These are phyloP conservation scores for Neckera pumila DNA, from an alignment of 225 moss, liverwort and hornwort species.

Conservation along the genomic window DNA sequence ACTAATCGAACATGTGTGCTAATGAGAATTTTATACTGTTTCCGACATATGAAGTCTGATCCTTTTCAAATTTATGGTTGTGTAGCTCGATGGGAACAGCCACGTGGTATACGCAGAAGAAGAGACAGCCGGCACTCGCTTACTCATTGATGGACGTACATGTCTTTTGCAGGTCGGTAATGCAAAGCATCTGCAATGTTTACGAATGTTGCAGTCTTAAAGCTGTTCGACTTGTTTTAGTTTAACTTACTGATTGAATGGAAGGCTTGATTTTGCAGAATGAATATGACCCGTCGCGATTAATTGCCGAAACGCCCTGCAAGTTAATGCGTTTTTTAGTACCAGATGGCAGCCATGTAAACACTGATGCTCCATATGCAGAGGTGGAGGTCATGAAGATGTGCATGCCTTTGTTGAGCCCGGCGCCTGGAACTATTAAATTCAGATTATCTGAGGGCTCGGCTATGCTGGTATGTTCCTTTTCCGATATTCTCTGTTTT, in stretches of 20 bases:
- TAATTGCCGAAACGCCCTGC: conserved; percentile 92
- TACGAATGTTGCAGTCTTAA: neutral
- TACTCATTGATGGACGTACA: conserved; percentile 88
- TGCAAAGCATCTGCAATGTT: neutral
- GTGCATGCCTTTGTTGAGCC: conserved; percentile 88
- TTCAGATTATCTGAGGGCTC: conserved; percentile 78
- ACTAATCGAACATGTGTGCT: too few species aligned
- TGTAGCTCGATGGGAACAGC: conserved; percentile 86
- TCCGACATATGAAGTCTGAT: neutral
- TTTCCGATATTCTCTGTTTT: neutral
- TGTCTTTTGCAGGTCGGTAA: conserved; percentile 79
- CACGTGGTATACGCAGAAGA: conserved; percentile 96
- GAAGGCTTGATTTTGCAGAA: conserved; percentile 38
- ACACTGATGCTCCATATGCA: conserved; percentile 57
- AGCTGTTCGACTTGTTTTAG: neutral
- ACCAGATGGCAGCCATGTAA: conserved; percentile 71
- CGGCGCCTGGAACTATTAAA: conserved; percentile 73
- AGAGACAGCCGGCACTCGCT: conserved; percentile 82
- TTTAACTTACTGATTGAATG: neutral
- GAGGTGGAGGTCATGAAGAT: conserved; percentile 99
- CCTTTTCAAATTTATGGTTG: neutral
- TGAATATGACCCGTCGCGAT: conserved; percentile 87
- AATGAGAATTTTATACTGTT: neutral
- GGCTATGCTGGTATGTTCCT: conserved; percentile 64
- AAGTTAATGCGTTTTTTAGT: conserved; percentile 81